Evolutionary conservation across 148 eudicot species (phyloP), one percentile per base, ranked within the genome.

Genomic region (Dianthus caryophyllus): DNA sequence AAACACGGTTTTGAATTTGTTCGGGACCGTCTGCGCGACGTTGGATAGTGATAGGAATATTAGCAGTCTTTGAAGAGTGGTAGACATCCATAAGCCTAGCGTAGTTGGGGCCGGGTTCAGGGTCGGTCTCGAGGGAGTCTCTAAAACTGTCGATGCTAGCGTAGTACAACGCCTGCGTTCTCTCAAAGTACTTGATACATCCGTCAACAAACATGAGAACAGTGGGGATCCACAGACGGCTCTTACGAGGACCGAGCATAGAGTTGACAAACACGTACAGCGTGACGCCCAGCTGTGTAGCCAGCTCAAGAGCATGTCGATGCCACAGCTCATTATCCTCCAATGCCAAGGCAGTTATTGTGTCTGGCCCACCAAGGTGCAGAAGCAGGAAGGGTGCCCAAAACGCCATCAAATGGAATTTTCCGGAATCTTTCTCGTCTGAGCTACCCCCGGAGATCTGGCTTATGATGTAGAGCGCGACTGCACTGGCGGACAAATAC

Each of bases 301-400:
- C 15, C 12, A 69, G 33, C 65, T 69, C 56, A 6, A 59, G 65
- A 0, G 14, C 47, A 2, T 59, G 73, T 0, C 73, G 41, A 29
- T 0, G 73, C 73, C 73, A 69, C 46, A 69, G 29, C 31, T 58
- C 56, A 5, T 69, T 69, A 31, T 69, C 73, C 73, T 59, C 73
- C 0, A 69, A 31, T 17, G 73, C 33, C 26, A 69, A 22, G 9
- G 73, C 64, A 0, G 73, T 58, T 22, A 69, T 69, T 0, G 73
- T 57, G 55, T 69, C 65, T 0, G 73, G 65, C 0, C 73, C 65
- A 6, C 65, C 73, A 0, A 69, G 73, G 16, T 69, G 73, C 3
- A 69, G 13, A 0, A 69, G 57, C 13, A 69, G 73, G 31, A 69
- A 58, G 0, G 65, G 65, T 0, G 72, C 47, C 72, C 72, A 69